A percentile compares a stretch with the other conserved stretches of the same genome.
Evolutionary conservation across 345 rosid species (phyloP).

Genomic region (Erysimum cheiranthoides): DNA sequence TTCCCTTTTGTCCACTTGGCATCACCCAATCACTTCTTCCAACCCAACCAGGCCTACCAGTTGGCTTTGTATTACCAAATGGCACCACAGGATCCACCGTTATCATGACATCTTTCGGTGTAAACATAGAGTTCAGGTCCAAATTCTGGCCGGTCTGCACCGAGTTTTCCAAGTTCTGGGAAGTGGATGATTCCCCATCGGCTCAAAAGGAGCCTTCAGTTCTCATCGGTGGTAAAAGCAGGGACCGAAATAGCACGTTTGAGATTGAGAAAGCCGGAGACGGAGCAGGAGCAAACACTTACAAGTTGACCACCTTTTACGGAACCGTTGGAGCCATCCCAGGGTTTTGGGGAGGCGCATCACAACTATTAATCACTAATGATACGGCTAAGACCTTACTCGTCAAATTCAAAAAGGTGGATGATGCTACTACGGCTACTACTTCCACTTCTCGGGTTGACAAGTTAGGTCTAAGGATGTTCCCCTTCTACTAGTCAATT

Average conservation of each 20-base stretch:
- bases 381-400: neutral
- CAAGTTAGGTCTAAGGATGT: conserved; percentile 9
- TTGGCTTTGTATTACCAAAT: neutral
- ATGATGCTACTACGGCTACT: neutral
- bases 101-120: neutral
- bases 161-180: neutral
- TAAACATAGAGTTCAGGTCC: neutral
- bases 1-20: neutral
- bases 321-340: neutral
- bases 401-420: neutral
- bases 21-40: neutral
- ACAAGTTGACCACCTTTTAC: neutral
- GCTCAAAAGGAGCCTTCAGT: neutral
- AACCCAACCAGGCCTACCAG: neutral
- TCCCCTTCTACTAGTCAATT: conserved; percentile 9
- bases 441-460: neutral
- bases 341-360: neutral
- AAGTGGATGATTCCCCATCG: neutral
- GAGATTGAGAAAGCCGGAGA: neutral
- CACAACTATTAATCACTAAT: neutral
- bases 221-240: neutral
- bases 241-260: neutral
- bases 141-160: neutral
- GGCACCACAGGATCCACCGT: neutral
- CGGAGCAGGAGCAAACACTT: neutral